These are phyloP conservation scores for Coniferiporia sulphurascens DNA, from an alignment of 1,284 basidiomycete genomes.

Conservation along the genomic window DNA sequence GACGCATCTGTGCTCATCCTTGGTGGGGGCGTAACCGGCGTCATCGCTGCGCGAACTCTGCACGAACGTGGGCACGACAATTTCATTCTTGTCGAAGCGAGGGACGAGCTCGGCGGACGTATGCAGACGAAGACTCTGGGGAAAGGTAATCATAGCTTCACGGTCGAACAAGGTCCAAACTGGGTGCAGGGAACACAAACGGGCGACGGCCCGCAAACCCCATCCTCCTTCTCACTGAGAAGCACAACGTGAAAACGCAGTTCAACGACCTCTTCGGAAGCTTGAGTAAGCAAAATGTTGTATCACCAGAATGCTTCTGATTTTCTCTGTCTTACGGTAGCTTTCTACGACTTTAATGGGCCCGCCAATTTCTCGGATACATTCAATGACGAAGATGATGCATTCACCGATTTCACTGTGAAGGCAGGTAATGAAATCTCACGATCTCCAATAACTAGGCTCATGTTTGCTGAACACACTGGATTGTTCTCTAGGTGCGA, in stretches of 20 bases:
- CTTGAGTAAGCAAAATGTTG: slow-evolving; percentile 36
- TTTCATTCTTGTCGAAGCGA: slow-evolving; percentile 59
- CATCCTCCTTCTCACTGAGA: slow-evolving; percentile 53
- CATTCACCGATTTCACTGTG: slow-evolving; percentile 38
- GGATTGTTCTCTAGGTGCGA: slow-evolving; percentile 31
- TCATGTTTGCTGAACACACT: slow-evolving; percentile 1
- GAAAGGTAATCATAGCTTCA: slow-evolving; percentile 30
- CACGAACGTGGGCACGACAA: slow-evolving; percentile 51
- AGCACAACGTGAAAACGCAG: slow-evolving; percentile 47
- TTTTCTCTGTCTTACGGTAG: slow-evolving; percentile 26
- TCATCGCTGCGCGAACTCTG: slow-evolving; percentile 60
- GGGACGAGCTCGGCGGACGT: slow-evolving; percentile 55
- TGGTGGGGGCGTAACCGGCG: slow-evolving; percentile 63
- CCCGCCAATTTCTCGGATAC: slow-evolving; percentile 41
- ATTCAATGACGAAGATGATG: slow-evolving; percentile 37
- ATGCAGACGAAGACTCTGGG: slow-evolving; percentile 47
- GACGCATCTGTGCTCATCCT: slow-evolving; percentile 40
- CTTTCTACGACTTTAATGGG: slow-evolving; percentile 48
- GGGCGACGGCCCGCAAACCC: slow-evolving; percentile 50
- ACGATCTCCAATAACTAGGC: not conserved
- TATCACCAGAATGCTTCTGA: not conserved
- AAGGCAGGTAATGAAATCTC: slow-evolving; percentile 34
- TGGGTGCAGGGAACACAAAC: slow-evolving; percentile 68
- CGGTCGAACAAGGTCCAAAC: slow-evolving; percentile 61
- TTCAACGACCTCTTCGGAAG: slow-evolving; percentile 44